These are phyloP conservation scores for Sonneratia caseolaris DNA, from an alignment of 345 rosid genomes.

Conservation along the genomic window DNA sequence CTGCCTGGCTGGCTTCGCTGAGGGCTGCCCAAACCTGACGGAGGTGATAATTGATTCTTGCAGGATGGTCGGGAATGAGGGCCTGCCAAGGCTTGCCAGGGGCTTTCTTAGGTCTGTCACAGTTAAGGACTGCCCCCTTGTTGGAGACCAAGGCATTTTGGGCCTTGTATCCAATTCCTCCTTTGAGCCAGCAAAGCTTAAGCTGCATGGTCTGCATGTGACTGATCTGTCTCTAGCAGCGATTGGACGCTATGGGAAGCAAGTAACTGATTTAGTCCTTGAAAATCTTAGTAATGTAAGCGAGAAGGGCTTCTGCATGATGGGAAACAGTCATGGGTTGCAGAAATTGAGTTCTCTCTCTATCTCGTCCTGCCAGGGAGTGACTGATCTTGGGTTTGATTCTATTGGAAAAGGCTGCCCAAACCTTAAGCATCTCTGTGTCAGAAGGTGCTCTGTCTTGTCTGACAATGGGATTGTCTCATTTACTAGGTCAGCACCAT, in stretches of 20 bases:
- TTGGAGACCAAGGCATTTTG: conserved; percentile 86
- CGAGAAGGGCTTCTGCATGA: conserved; percentile 93
- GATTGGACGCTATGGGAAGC: conserved; percentile 78
- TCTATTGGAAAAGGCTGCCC: conserved; percentile 78
- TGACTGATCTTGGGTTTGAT: conserved; percentile 72
- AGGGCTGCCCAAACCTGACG: conserved; percentile 53
- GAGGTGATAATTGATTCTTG: conserved; percentile 73
- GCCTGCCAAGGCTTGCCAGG: conserved; percentile 54
- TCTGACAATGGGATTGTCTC: conserved; percentile 79
- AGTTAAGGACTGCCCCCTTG: conserved; percentile 58
- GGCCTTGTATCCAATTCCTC: conserved; percentile 43
- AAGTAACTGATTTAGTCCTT: conserved; percentile 58
- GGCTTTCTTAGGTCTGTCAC: conserved; percentile 63
- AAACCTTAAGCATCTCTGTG: conserved; percentile 48
- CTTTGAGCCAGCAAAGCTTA: conserved; percentile 43
- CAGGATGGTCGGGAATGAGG: conserved; percentile 62
- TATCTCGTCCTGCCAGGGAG: conserved; percentile 57
- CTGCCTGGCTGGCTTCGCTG: conserved; percentile 57
- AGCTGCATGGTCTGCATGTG: conserved; percentile 64
- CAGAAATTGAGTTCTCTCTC: conserved; percentile 62
- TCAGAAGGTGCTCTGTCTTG: conserved; percentile 42
- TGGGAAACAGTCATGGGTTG: conserved; percentile 77
- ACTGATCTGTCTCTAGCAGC: conserved; percentile 83
- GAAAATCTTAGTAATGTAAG: conserved; percentile 46
- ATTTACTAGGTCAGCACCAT: conserved; percentile 46